Base-by-base conservation (phyloP, 108 stramenopile species). In the Seminavis robusta region DNA sequence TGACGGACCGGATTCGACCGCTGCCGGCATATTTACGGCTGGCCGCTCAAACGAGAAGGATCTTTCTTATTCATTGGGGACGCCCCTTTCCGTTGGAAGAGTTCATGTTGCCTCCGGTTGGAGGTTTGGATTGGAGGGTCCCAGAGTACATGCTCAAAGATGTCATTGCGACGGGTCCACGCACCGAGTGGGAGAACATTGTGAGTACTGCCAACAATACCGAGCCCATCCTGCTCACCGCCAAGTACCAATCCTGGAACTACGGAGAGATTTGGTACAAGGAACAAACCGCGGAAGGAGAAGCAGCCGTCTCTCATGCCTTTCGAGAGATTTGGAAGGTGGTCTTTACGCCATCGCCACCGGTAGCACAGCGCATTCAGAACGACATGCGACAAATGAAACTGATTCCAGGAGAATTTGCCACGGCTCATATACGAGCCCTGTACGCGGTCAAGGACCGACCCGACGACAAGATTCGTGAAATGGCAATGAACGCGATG, bases 11-110 rank as follows among this genome's bases (percentile, higher is more conserved):
- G 3, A 47, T 79, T 23, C 73, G 64, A 38, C 17, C 68, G 2
- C 23, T 79, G 36, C 73, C 78, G 33, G 45, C 71, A 5, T 70
- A 56, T 42, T 31, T 79, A 6, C 57, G 44, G 6, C n/a, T 67
- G 11, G 78, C 73, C 10, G 56, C 60, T 25, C 49, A 56, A 27
- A 58, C 72, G 26, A 62, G 63, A 15, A 63, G 73, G 30, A 48
- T 79, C n/a, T 26, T 79, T 13, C 63, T 78, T 30, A 34, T 78
- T 11, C 59, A 69, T n/a, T 78, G 77, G 77, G 66, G 55, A 31
- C 47, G 71, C 27, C 80, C 80, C 10, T 62, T 41, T 63, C 36
- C 48, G 1, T 44, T 82, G 38, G 73, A 74, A 52, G 34, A 47
- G 15, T 82, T 82, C 47, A 32, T 82, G 33, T 10, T 74, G n/a